Base-by-base conservation (phyloP, 2,329 filamentous ascomycete species). In the Alternaria infectoria region DNA sequence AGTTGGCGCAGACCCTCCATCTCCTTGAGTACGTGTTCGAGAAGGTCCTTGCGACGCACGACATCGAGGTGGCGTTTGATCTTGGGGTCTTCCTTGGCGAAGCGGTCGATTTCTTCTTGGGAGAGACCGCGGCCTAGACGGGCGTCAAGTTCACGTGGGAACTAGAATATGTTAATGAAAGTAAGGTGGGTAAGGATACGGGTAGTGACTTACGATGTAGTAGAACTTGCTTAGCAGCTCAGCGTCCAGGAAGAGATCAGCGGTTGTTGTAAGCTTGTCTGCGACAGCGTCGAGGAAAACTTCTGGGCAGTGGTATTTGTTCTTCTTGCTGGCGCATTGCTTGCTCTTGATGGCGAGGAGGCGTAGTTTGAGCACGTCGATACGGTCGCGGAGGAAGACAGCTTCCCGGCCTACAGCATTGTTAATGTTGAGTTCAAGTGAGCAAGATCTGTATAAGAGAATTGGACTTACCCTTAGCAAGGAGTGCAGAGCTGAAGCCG, bases 221-320 rank as follows among this genome's bases (percentile, higher is more conserved):
- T 97, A 97, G 79, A 98, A 99, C 76, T 99, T 97, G 2, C 92
- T 95, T 17, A 99, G 87, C 19, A 99, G 87, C 82, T 99, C 96
- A 11, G 98, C 96, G 75, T 99, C 97, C 28, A 99, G 87, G 85
- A 99, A 99, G 0, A 99, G 88, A 9, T 99, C 96, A 3, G 96
- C 95, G 0, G 96, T 99, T 2, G 93, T 91, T 4, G 95, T 96
- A 52, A 99, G 87, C 81, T 98, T 98, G 70, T 94, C 93, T 2
- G 96, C 94, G 2, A 97, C 96, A 4, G 96, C 93, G 74, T 99
- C 94, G n/a, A 99, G 88, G 84, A 99, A 99, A 15, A 99, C 88
- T 78, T 99, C 96, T 0, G 96, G 96, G 76, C 96, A 99, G 82
- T 96, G 89, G 82, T 98, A 97, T 83, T 97, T 97, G 84, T 97